phyloP scores from a whole-genome alignment of 23 red algal genomes.

The Chondrus crispus region DNA sequence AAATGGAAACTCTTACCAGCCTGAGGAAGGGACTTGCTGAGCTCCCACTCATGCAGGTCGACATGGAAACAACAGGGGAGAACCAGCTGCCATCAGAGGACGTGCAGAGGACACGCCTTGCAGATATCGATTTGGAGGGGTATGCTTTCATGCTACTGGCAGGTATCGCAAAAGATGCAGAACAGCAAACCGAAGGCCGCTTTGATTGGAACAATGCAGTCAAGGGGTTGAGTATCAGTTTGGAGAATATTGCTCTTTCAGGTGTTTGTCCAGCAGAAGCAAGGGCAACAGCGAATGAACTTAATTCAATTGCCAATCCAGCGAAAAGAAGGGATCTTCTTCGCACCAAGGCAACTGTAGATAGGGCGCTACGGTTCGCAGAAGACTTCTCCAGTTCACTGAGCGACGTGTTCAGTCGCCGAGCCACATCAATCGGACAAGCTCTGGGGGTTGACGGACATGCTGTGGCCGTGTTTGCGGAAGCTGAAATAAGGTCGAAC shows the following conservation, averaged over 20 bases:
- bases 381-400: conserved; percentile 43
- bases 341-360: conserved; percentile 50
- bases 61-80: no score
- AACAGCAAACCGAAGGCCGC: not conserved
- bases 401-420: conserved; percentile 34
- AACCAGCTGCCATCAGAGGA: conserved; percentile 18
- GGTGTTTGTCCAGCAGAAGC: conserved; percentile 39
- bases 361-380: conserved; percentile 45
- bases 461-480: conserved; percentile 57
- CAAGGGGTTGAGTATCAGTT: not conserved
- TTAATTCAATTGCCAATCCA: not conserved
- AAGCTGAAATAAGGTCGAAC: conserved; percentile 69
- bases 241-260: conserved; percentile 47
- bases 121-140: conserved; percentile 54
- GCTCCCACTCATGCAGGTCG: conserved; percentile 4
- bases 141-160: conserved; percentile 63
- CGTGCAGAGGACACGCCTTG: conserved; percentile 54
- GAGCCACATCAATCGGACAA: conserved; percentile 6
- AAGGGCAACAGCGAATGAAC: conserved; percentile 31
- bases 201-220: conserved; percentile 30
- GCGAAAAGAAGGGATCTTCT: not conserved
- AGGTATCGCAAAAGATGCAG: conserved; percentile 33
- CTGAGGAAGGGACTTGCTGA: conserved; percentile 31
- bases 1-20: conserved; percentile 46
- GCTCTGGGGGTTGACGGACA: conserved; percentile 46